These are phyloP conservation scores for Smithsoniella earleae DNA, from an alignment of 163 green algal species.

Conservation along the genomic window DNA sequence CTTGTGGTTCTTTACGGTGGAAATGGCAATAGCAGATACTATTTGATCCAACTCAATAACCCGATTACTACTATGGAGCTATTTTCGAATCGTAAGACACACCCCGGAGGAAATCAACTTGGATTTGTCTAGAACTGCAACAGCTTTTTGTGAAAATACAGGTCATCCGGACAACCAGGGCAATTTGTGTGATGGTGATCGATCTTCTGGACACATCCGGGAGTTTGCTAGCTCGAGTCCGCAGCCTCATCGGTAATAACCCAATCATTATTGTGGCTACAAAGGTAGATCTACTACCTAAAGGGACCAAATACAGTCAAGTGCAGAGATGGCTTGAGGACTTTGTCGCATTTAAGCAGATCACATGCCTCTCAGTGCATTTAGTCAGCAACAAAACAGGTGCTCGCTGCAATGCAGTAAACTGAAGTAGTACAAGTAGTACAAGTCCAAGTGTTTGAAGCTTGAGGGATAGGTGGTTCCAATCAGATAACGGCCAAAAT, in stretches of 20 bases:
- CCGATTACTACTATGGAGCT: no score
- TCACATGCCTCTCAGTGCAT: slow-evolving; percentile 61
- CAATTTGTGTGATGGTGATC: slow-evolving; percentile 77
- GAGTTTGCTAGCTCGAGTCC: slow-evolving; percentile 61
- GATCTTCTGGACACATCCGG: slow-evolving; percentile 82
- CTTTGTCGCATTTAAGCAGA: slow-evolving; percentile 47
- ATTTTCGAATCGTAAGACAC: no score
- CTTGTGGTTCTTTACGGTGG: no score
- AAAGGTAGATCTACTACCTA: slow-evolving; percentile 85
- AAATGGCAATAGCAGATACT: no score
- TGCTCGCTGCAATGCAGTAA: no score
- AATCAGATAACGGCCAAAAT: no score
- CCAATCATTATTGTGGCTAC: slow-evolving; percentile 76
- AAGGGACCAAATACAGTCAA: slow-evolving; percentile 32
- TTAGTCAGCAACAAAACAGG: slow-evolving; percentile 60
- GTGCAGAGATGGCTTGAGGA: slow-evolving; percentile 68
- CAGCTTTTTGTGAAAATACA: slow-evolving; percentile 7
- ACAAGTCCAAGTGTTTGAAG: no score
- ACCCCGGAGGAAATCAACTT: no score
- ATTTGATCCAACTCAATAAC: slow-evolving; percentile 35
- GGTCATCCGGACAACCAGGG: slow-evolving; percentile 40
- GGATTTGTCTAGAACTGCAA: no score
- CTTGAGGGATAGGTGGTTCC: no score
- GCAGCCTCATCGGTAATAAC: slow-evolving; percentile 72
- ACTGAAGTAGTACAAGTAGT: no score